Evolutionary conservation across 1,284 basidiomycete genomes (phyloP), one percentile per base, ranked within the genome.

Genomic region (Boletellus deceptivus): DNA sequence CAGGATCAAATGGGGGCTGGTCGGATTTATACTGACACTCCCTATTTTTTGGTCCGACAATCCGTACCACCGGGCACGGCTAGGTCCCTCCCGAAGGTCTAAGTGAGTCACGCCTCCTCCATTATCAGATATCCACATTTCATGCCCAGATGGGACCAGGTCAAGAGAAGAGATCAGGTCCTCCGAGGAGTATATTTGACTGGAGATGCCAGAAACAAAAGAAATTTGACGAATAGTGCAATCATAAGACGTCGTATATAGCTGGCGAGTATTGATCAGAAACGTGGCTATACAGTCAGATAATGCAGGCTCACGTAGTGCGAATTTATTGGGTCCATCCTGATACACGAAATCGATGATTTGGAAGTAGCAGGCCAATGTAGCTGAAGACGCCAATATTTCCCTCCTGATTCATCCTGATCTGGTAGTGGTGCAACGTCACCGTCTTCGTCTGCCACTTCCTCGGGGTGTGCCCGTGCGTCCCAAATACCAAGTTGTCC

Each of bases 401-500:
- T 84, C 2, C 89, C 89, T n/a, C 77, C 76, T 63, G 84, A 82
- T 41, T 68, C 62, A 35, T 75, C 75, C 14, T 71, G 71, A 9
- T 64, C 54, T 20, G 20, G 3, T 4, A 20, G 20, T 18, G 67
- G 53, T 8, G 70, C 45, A 9, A 73, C 67, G 42, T 83, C 79
- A 0, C 70, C 84, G 52, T 88, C 84, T 35, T 84, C 86, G 43
- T 84, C 84, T 3, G 68, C 70, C 3, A 73, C 71, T 56, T 86
- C 86, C 38, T 87, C 85, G 18, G 69, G 55, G 3, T 79, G 70
- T 2, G 89, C 87, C 49, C 78, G 77, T 16, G 89, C 83, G 68
- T 91, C 88, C 89, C 89, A 91, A 40, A 91, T 84, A 6, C 88
- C 89, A 27, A 91, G 70, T 57, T 83, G 78, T 0, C 89, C 89